These are phyloP conservation scores for Notholithocarpus densiflorus DNA, from an alignment of 306 rosid genomes.

Conservation along the genomic window DNA sequence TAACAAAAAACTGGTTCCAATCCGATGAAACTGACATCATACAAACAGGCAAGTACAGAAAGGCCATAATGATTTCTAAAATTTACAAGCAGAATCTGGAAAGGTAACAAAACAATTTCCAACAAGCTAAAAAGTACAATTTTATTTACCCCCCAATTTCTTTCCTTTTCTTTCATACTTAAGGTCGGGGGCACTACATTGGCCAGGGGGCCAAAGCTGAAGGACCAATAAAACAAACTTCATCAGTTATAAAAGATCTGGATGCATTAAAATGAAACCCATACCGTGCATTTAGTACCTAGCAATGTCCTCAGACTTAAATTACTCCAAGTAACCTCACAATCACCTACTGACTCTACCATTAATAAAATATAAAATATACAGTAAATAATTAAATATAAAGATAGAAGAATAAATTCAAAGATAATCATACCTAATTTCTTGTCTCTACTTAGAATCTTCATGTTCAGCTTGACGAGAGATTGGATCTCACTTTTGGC, in stretches of 20 bases:
- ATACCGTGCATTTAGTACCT: not conserved
- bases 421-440: constrained; percentile 43
- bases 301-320: too few species aligned
- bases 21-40: too few species aligned
- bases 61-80: too few species aligned
- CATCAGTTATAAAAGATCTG: not conserved
- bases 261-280: not conserved
- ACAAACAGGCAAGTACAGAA: too few species aligned
- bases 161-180: not conserved
- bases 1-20: not conserved
- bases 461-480: constrained; percentile 74
- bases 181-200: not conserved
- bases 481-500: constrained; percentile 64
- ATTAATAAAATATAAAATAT: not conserved
- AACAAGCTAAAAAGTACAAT: too few species aligned
- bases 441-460: constrained; percentile 50
- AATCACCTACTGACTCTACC: not conserved
- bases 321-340: not conserved
- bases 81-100: too few species aligned
- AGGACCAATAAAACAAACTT: too few species aligned
- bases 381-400: not conserved
- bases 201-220: too few species aligned
- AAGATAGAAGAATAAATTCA: not conserved
- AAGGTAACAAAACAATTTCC: too few species aligned
- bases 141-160: not conserved